phyloP scores from a whole-genome alignment of 106 monocot genomes.

The Phalaenopsis equestris region DNA sequence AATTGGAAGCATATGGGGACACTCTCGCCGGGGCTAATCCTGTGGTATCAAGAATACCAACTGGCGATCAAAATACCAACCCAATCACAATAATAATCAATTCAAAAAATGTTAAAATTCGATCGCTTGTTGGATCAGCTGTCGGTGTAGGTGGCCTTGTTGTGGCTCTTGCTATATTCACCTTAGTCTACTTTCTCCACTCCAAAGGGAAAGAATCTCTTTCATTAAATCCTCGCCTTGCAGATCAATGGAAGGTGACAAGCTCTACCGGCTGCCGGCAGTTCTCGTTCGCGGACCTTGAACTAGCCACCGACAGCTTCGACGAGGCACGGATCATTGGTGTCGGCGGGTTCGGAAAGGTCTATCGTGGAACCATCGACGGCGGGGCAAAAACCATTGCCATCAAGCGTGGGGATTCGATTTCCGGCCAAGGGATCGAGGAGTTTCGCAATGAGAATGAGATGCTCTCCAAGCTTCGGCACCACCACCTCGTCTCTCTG shows the following conservation, averaged over 20 bases:
- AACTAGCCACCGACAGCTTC: conserved; percentile 19
- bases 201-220: too few relatives aligned
- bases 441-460: conserved; percentile 37
- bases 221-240: not conserved
- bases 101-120: too few relatives aligned
- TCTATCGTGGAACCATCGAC: conserved; percentile 19
- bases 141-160: not conserved
- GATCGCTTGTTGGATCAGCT: not conserved
- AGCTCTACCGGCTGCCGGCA: conserved; percentile 21
- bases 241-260: not conserved
- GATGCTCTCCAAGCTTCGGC: conserved; percentile 32
- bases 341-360: conserved; percentile 29
- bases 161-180: not conserved
- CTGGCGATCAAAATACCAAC: not conserved
- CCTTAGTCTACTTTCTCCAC: not conserved
- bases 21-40: conserved; percentile 53
- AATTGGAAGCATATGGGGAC: conserved; percentile 10
- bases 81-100: conserved; percentile 1
- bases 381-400: conserved; percentile 18
- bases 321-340: conserved; percentile 20
- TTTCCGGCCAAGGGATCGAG: conserved; percentile 24
- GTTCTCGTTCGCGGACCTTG: conserved; percentile 27
- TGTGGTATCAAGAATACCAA: not conserved
- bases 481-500: conserved; percentile 34
- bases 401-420: conserved; percentile 27